Conservation (phyloP, 257 asterid genomes). For the Solanum rostratum region DNA sequence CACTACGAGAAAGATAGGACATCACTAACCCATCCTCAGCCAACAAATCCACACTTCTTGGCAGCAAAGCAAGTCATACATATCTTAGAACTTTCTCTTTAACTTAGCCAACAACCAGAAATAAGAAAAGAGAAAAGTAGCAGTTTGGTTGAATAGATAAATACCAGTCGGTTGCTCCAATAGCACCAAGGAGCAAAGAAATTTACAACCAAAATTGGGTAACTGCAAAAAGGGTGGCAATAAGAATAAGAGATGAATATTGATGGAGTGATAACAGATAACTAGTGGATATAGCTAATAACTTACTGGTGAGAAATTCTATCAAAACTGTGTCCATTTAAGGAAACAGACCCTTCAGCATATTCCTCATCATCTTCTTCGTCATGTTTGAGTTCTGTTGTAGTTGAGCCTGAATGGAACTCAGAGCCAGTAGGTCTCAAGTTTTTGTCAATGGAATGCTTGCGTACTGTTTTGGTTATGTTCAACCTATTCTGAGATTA, state of each 20-base stretch:
- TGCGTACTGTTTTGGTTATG: conserved; percentile 75
- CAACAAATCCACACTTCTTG: neutral
- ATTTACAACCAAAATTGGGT: conserved; percentile 72
- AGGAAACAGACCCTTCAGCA: conserved; percentile 71
- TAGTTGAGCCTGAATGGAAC: conserved; percentile 49
- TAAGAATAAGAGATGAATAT: conserved; percentile 8
- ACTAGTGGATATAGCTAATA: conserved; percentile 2
- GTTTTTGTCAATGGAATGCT: conserved; percentile 70
- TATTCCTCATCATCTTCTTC: conserved; percentile 69
- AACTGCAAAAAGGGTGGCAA: conserved; percentile 33
- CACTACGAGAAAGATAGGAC: neutral
- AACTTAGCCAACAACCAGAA: conserved; percentile 1
- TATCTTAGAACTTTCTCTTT: neutral
- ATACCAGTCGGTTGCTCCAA: conserved; percentile 92
- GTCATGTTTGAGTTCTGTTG: conserved; percentile 59
- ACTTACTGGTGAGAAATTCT: conserved; percentile 73
- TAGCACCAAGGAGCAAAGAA: conserved; percentile 96
- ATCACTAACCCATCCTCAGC: neutral
- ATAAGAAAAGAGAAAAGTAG: neutral
- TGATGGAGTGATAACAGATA: neutral
- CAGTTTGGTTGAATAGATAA: neutral
- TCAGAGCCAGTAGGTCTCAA: conserved; percentile 76
- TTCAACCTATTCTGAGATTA: conserved; percentile 87
- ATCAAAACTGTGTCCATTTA: conserved; percentile 62
- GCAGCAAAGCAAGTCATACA: neutral